Evolutionary conservation across 345 rosid species (phyloP), one percentile per base, ranked within the genome.

Genomic region (Turnera subulata): DNA sequence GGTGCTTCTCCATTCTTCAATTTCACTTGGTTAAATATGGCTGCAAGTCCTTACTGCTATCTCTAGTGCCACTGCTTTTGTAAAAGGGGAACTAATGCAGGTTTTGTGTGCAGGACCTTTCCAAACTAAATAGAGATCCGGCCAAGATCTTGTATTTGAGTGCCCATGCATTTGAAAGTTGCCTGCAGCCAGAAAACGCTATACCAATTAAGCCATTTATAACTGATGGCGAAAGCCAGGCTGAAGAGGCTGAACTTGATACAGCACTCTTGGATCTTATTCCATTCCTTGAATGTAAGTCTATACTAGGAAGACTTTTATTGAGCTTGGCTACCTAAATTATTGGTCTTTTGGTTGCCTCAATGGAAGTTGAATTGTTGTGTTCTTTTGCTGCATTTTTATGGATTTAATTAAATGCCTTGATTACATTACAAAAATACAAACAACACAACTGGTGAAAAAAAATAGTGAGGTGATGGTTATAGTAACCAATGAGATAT

Each of bases 41-140:
- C 14, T 11, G 6, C 11, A 46, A 3, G 1, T 14, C 45, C 18
- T 42, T 62, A 6, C 1, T 11, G 4, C 12, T 8, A 20, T 46
- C 22, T 42, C 18, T 40, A 11, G 32, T 19, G 4, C 16, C 12
- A 0, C n/a, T n/a, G n/a, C n/a, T n/a, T 37, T 35, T 55, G 14
- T 58, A 25, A 39, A 52, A n/a, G 59, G 25, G 59, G 60, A n/a
- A 32, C 33, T 58, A 38, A 35, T 46, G n/a, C 48, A 38, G 18
- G 25, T 39, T 63, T 49, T 48, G 17, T 60, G 71, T 73, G 61
- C 84, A 94, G 99, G 99, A 90, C 70, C 83, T 94, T 53, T 85
- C 99, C n/a, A 90, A 90, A 79, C 96, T 94, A 33, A 94, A 94
- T 64, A 78, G 99, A 74, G 82, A 94, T 67, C 97, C 96, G 0